Evolutionary conservation across 2,329 filamentous ascomycete species (phyloP), one percentile per base, ranked within the genome.

Genomic region (Epicoccum sorghinum): DNA sequence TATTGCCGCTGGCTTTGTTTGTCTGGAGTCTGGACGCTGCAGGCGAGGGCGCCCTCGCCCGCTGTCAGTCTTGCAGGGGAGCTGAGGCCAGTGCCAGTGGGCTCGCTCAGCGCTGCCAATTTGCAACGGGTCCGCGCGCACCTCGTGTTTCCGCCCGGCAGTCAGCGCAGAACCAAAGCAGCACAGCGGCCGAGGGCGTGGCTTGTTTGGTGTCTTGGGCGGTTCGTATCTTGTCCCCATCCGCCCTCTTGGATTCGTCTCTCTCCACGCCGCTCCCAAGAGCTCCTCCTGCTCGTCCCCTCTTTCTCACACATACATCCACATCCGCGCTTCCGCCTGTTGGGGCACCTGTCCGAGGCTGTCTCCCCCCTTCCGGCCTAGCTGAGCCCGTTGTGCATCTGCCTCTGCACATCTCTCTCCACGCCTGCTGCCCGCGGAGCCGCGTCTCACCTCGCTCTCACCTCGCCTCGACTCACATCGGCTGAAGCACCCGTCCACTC

Each of bases 231-330:
- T 49, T 25, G 38, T 47, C 50, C 48, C 35, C 39, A 18, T 29
- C n/a, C 35, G 22, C 39, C 32, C 27, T 29, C 29, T 23, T 38
- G 50, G 43, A 30, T 18, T 52, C 22, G 30, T 32, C 24, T 39
- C 37, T 36, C 37, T 18, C 46, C 33, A 36, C 13, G 44, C 47
- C 52, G 23, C 38, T 45, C 41, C 53, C 46, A 47, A 55, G 49
- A 58, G 51, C 52, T 42, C 8, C 25, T 27, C 48, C 62, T 47
- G 64, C 65, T 68, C 60, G 60, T 67, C 64, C 61, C 58, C 59
- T 68, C 66, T 49, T 44, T 47, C 64, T 65, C 49, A 39, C 50
- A 43, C 24, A 37, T 24, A 41, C 29, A 43, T 38, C 18, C 49
- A 43, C 24, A 37, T 24, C 44, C 29, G 46, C 40, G 23, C 49